These are phyloP conservation scores for Mycena filopes DNA, from an alignment of 768 basidiomycete genomes.

Conservation along the genomic window DNA sequence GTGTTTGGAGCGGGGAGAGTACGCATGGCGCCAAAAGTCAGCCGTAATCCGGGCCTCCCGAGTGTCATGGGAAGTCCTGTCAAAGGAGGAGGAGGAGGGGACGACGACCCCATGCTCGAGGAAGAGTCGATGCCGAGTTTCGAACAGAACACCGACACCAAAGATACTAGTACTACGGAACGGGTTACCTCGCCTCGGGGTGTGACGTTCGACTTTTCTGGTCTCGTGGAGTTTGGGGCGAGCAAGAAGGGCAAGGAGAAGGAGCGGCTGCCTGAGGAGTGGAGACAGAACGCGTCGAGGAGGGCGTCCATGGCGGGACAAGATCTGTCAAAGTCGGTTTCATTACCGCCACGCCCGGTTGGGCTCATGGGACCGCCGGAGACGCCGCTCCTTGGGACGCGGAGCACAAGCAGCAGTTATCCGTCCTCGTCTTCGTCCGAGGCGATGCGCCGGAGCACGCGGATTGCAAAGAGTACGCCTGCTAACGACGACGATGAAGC, in stretches of 20 bases:
- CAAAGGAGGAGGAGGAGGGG: conserved; percentile 45
- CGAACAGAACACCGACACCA: conserved; percentile 26
- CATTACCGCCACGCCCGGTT: conserved; percentile 51
- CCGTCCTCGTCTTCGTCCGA: conserved; percentile 40
- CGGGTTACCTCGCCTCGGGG: conserved; percentile 30
- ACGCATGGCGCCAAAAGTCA: conserved; percentile 32
- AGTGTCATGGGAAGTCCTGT: conserved; percentile 58
- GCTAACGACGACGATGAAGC: conserved; percentile 32
- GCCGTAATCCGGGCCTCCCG: conserved; percentile 56
- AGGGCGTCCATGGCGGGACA: conserved; percentile 70
- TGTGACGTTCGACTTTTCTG: conserved; percentile 30
- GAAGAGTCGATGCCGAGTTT: conserved; percentile 40
- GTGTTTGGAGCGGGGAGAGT: conserved; percentile 36
- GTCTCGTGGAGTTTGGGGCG: conserved; percentile 28
- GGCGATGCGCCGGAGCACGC: conserved; percentile 45
- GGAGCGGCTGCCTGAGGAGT: conserved; percentile 35
- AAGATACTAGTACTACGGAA: conserved; percentile 38
- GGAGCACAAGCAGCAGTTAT: conserved; percentile 54
- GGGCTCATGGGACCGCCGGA: conserved; percentile 61
- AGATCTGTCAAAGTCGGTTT: conserved; percentile 68
- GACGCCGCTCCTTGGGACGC: conserved; percentile 49
- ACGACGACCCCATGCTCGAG: conserved; percentile 28
- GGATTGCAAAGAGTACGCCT: conserved; percentile 42
- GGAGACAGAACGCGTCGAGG: conserved; percentile 55
- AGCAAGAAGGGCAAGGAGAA: conserved; percentile 48